Conservation (phyloP, 352 stramenopile genomes). For the Globisporangium megalacanthum region DNA sequence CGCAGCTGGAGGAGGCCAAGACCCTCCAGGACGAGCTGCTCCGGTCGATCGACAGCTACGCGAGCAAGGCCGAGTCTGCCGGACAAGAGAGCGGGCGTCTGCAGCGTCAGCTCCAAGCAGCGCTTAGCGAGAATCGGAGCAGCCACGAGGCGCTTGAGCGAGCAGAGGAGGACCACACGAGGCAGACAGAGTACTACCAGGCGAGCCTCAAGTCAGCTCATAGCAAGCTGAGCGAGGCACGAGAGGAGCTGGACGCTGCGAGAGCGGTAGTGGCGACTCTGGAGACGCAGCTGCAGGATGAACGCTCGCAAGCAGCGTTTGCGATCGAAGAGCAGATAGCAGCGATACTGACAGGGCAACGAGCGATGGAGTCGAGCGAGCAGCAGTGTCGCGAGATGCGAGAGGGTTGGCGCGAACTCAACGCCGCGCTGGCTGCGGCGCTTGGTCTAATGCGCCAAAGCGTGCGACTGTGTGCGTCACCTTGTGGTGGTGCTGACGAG, state of each 20-base stretch:
- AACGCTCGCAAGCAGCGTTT: conserved; percentile 10
- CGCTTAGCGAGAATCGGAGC: conserved; percentile 3
- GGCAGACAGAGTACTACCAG: conserved; percentile 2
- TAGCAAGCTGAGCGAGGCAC: conserved; percentile 4
- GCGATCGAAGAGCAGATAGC: conserved; percentile 16
- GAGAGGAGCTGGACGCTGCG: conserved; percentile 13
- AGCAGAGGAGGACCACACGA: conserved; percentile 10
- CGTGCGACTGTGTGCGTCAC: too few species aligned
- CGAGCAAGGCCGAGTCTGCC: conserved; percentile 22
- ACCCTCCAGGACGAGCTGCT: conserved; percentile 66
- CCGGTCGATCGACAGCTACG: conserved; percentile 43
- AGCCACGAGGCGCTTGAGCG: conserved; percentile 2
- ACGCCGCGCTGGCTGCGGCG: conserved; percentile 22
- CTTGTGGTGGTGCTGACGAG: too few species aligned
- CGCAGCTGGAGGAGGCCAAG: conserved; percentile 56
- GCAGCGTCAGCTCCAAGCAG: conserved; percentile 17
- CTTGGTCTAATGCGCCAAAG: conserved; percentile 12
- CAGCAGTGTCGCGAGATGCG: conserved; percentile 20
- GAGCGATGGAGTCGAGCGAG: conserved; percentile 12
- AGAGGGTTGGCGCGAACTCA: conserved; percentile 25
- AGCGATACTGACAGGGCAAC: conserved; percentile 10
- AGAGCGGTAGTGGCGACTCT: conserved; percentile 13
- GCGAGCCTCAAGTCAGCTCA: conserved; percentile 8
- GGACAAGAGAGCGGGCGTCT: conserved; percentile 24
- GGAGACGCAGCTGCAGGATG: conserved; percentile 17